phyloP scores from a whole-genome alignment of 1,284 basidiomycete genomes.

The Naganishia sp. region DNA sequence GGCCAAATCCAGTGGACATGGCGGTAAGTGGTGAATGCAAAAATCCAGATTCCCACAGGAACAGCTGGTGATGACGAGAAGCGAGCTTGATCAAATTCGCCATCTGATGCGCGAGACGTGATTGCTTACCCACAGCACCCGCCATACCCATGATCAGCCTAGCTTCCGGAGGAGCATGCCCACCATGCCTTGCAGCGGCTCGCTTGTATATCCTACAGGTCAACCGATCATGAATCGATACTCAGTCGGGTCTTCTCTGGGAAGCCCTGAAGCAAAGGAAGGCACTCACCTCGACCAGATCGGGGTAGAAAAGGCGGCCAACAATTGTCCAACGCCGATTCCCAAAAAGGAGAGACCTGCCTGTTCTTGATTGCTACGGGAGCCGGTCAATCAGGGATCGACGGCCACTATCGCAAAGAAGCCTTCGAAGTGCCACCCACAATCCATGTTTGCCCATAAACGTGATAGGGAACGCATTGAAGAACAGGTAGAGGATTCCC shows the following conservation, averaged over 20 bases:
- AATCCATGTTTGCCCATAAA: conserved; percentile 65
- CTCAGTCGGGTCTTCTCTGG: not conserved
- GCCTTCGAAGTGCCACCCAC: conserved; percentile 33
- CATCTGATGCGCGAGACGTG: not conserved
- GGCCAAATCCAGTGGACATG: conserved; percentile 71
- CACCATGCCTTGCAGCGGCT: conserved; percentile 49
- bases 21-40: conserved; percentile 70
- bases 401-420: not conserved
- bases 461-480: conserved; percentile 66
- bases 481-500: conserved; percentile 72
- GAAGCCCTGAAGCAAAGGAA: not conserved
- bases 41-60: conserved; percentile 64
- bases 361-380: conserved; percentile 56
- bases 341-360: conserved; percentile 71
- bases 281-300: conserved; percentile 63
- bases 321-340: conserved; percentile 68
- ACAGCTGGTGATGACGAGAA: not conserved
- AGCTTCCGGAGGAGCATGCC: conserved; percentile 66
- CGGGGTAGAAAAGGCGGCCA: conserved; percentile 62
- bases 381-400: not conserved
- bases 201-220: conserved; percentile 18
- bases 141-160: conserved; percentile 67
- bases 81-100: not conserved
- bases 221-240: not conserved
- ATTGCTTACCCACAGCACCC: conserved; percentile 68